These are phyloP conservation scores for Globisporangium acanthophoron DNA, from an alignment of 352 stramenopile species.

Conservation along the genomic window DNA sequence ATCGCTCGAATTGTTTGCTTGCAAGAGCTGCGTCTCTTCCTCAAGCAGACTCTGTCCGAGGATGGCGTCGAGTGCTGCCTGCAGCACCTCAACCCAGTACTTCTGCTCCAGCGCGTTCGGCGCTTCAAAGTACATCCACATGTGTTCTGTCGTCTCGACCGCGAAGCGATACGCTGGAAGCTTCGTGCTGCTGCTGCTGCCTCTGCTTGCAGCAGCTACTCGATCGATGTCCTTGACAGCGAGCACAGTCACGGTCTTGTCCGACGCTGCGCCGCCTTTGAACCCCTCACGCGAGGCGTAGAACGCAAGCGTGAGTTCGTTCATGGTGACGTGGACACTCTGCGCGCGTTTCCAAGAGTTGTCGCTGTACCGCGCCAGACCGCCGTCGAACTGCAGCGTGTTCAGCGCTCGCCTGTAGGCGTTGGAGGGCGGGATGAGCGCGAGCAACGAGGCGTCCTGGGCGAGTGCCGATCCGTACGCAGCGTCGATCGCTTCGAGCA, in stretches of 20 bases:
- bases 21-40: slow-evolving; percentile 20
- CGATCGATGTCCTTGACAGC: slow-evolving; percentile 14
- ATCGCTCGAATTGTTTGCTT: neutral
- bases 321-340: slow-evolving; percentile 38
- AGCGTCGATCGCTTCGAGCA: slow-evolving; percentile 44
- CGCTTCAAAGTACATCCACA: slow-evolving; percentile 42
- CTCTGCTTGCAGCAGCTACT: slow-evolving; percentile 4
- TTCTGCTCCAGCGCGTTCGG: slow-evolving; percentile 27
- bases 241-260: slow-evolving; percentile 9
- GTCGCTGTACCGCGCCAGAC: slow-evolving; percentile 23
- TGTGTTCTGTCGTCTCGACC: slow-evolving; percentile 48
- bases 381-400: slow-evolving; percentile 36
- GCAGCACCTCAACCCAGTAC: slow-evolving; percentile 46
- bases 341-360: slow-evolving; percentile 32
- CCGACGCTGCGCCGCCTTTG: slow-evolving; percentile 23
- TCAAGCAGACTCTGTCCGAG: slow-evolving; percentile 39
- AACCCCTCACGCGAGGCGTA: slow-evolving; percentile 57
- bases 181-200: slow-evolving; percentile 26
- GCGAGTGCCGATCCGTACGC: slow-evolving; percentile 30
- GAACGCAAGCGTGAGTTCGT: slow-evolving; percentile 39
- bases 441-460: slow-evolving; percentile 24
- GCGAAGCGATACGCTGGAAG: slow-evolving; percentile 25
- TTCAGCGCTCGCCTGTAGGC: slow-evolving; percentile 25
- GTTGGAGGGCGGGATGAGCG: slow-evolving; percentile 23
- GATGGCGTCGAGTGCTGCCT: slow-evolving; percentile 43